These are phyloP conservation scores for Inga leiocalycina DNA, from an alignment of 306 rosid species.

Conservation along the genomic window DNA sequence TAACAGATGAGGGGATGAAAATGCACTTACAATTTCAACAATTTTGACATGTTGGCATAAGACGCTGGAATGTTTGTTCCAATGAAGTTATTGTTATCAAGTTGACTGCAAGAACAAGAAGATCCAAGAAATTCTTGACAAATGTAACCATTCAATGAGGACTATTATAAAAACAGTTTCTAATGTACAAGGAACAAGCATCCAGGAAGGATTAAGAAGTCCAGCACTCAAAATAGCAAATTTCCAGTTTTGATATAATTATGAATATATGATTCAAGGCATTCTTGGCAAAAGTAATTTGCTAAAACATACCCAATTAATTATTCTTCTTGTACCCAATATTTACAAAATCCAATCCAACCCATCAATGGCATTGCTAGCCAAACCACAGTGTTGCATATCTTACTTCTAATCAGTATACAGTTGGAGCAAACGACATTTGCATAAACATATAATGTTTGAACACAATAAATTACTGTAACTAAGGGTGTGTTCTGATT, in stretches of 20 bases:
- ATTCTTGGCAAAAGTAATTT: neutral
- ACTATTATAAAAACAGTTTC: neutral
- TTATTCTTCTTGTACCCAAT: neutral
- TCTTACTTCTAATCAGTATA: neutral
- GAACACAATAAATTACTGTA: neutral
- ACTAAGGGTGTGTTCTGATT: neutral
- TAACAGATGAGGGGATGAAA: constrained; percentile 6
- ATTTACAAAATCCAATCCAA: neutral
- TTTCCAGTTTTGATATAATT: neutral
- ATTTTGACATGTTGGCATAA: constrained; percentile 54
- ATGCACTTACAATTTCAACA: constrained; percentile 78
- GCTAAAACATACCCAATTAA: neutral
- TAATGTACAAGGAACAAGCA: constrained; percentile 3
- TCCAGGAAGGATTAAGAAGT: neutral
- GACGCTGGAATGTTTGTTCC: constrained; percentile 76
- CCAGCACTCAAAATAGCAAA: neutral
- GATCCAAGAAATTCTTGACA: constrained; percentile 3
- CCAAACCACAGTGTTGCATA: neutral
- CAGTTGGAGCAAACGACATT: neutral
- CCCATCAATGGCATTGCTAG: neutral
- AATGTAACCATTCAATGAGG: neutral
- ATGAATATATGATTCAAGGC: neutral
- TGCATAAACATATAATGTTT: neutral
- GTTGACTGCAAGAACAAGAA: constrained; percentile 68
- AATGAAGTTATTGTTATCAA: constrained; percentile 81